Conservation (phyloP, 139 green algal species). For the Microglena sp. region DNA sequence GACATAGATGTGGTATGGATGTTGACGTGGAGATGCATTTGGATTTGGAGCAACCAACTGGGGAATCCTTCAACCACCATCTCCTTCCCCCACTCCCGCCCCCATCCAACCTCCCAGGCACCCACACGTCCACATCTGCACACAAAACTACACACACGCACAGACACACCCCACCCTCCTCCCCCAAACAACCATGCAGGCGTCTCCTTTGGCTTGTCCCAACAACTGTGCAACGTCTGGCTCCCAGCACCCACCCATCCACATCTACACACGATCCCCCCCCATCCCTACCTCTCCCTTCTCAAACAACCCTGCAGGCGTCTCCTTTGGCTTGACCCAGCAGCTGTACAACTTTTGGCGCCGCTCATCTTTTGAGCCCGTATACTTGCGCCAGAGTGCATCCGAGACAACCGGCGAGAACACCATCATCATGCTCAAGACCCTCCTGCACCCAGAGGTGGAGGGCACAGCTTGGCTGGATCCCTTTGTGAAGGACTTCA, state of each 20-base stretch:
- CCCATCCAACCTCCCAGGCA: too few relatives aligned
- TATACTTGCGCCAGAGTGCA: constrained; percentile 87
- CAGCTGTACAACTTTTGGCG: constrained; percentile 91
- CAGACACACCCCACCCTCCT: not conserved
- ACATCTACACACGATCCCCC: not conserved
- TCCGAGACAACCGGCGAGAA: constrained; percentile 85
- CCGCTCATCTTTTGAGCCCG: constrained; percentile 56
- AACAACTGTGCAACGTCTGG: constrained; percentile 76
- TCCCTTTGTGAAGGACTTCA: constrained; percentile 79
- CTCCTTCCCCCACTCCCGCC: too few relatives aligned
- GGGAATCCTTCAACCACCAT: too few relatives aligned
- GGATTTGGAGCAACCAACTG: too few relatives aligned
- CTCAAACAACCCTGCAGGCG: constrained; percentile 30
- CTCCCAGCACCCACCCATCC: not conserved
- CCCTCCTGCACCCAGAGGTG: constrained; percentile 60
- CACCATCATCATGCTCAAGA: constrained; percentile 78
- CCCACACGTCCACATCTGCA: not conserved
- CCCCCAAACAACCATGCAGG: constrained; percentile 19
- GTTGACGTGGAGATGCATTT: too few relatives aligned
- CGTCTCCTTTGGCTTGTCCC: constrained; percentile 84
- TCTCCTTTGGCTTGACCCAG: constrained; percentile 87
- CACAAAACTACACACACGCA: not conserved
- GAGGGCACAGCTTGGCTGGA: constrained; percentile 55
- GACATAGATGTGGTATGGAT: too few relatives aligned
- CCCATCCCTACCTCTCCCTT: not conserved